A percentile compares a stretch with the other conserved stretches of the same genome.
Conservation (phyloP, 1,284 basidiomycete genomes). For the Uromyces viciae-fabae region DNA sequence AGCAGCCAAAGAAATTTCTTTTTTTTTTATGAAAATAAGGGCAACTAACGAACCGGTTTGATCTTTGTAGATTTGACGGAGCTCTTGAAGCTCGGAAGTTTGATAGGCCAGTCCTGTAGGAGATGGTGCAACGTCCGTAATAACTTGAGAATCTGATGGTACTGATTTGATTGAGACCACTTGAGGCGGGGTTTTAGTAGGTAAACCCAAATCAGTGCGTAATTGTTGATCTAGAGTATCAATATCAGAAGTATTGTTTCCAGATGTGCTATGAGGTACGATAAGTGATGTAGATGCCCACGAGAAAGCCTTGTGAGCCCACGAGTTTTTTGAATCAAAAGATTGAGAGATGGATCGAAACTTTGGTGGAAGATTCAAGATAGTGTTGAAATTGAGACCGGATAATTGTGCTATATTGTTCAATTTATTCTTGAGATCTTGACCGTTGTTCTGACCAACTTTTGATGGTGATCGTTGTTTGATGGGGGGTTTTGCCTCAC, state of each 20-base stretch:
- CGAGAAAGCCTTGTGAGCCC: slow-evolving; percentile 27
- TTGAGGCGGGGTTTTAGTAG: neutral
- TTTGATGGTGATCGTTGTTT: neutral
- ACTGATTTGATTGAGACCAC: slow-evolving; percentile 16
- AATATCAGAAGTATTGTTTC: neutral
- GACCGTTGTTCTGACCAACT: neutral
- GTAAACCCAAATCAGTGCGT: slow-evolving; percentile 33
- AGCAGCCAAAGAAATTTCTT: too few relatives aligned
- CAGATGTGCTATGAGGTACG: slow-evolving; percentile 3
- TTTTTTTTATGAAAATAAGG: too few relatives aligned
- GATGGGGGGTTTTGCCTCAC: slow-evolving; percentile 12
- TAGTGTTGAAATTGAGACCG: neutral
- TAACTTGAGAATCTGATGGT: neutral
- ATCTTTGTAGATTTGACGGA: too few relatives aligned
- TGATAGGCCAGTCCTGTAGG: neutral
- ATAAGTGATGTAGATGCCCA: slow-evolving; percentile 38
- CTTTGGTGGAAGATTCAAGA: slow-evolving; percentile 10
- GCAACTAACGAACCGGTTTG: too few relatives aligned
- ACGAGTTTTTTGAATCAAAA: neutral
- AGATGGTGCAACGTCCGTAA: neutral
- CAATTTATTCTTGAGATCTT: slow-evolving; percentile 19
- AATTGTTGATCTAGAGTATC: slow-evolving; percentile 37
- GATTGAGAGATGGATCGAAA: neutral
- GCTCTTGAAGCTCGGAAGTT: too few relatives aligned
- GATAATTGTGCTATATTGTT: too few relatives aligned